Evolutionary conservation across 768 basidiomycete genomes (phyloP), one percentile per base, ranked within the genome.

Genomic region (Boletus bicolor): DNA sequence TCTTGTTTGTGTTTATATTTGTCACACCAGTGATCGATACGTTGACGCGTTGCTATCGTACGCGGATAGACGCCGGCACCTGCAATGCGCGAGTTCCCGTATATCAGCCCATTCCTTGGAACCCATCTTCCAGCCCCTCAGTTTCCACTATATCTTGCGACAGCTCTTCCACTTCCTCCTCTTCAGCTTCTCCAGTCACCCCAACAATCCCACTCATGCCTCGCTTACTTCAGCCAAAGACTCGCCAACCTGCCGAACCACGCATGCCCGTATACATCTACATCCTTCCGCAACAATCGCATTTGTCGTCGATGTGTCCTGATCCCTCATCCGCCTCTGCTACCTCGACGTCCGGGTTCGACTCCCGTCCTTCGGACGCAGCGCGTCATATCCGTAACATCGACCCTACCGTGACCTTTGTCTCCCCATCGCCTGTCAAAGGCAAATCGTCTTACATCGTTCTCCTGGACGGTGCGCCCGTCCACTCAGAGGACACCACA

Each of bases 351-450:
- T 55, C 61, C 24, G 35, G 14, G 44, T 24, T 53, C 17, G 24
- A 48, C 52, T 1, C 36, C 1, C 51, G 55, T n/a, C 44, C 60
- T 34, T 17, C 50, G 3, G 68, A 61, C 26, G 69, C 74, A 37
- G 75, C 83, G 39, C 85, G 86, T 34, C 78, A 76, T 24, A 73
- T 89, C 51, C 72, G 71, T 11, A 71, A 76, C 43, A 87, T 89
- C 59, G 84, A 89, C 62, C 85, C 86, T 0, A 83, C 83, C 2
- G 77, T 89, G 28, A 84, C 87, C 19, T 82, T 89, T 59, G 66
- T 80, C 34, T 81, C 85, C 5, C 76, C 69, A 3, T 69, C 76
- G 2, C 62, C 73, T 5, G 73, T 85, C 35, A 64, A 71, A 10
- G 84, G 84, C 30, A 76, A 76, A 32, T 85, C 83, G 1, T 74